Base-by-base conservation (phyloP, 176 grass and related monocot species). In the Pontederia paniculata region DNA sequence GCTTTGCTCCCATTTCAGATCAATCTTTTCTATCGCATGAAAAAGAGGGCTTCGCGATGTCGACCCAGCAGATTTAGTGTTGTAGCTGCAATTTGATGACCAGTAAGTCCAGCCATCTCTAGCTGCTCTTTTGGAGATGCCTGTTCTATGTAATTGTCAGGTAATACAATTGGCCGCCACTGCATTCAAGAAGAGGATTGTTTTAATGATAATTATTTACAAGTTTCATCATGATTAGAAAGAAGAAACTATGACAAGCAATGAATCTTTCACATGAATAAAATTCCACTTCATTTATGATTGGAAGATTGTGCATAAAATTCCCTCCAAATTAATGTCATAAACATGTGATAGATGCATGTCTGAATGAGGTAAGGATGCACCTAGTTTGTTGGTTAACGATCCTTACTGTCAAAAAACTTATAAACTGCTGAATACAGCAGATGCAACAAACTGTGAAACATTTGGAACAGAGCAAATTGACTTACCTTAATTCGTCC, bases 1-100 rank as follows among this genome's bases (percentile, higher is more conserved):
- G 2, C n/a, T 7, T 56, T 12, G 0, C 6, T 9, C 10, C 14
- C 2, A 19, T 21, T 21, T 0, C 19, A 28, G 54, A 5, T 25
- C 17, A 50, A 41, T 48, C 17, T 12, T 42, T 17, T 43, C 45
- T 58, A 89, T 21, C 67, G 77, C 85, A 84, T 81, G 50, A 89
- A 72, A 58, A 74, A 13, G 81, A 84, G 81, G 1, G 81, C 85
- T 12, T 89, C 85, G 8, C 81, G 70, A 49, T 84, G 69, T 43
- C 85, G 76, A 60, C 85, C 85, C 45, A 89, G 31, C 43, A 89
- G 80, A 9, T 73, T 84, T 57, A 89, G 50, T 46, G 81, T 63
- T 1, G 85, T 84, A 44, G 85, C 85, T 23, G 85, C 85, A 41
- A 89, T 84, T 50, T 84, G 81, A 78, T 81, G 85, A 58, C 80